Conservation (phyloP, 441 rosid genomes). For the Pelargonium australe region DNA sequence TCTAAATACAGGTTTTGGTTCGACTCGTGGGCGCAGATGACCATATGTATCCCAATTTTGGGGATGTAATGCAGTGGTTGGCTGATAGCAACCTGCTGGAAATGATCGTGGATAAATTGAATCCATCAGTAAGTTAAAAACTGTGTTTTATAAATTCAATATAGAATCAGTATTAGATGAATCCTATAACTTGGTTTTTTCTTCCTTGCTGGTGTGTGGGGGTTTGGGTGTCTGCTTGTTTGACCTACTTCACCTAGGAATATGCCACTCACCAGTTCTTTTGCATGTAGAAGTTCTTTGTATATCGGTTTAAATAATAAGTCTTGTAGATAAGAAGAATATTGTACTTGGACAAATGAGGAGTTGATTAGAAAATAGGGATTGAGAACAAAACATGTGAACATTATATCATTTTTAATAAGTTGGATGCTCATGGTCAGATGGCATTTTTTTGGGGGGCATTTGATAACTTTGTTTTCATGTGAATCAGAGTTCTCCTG, state of each 20-base stretch:
- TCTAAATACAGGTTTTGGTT: constrained; percentile 63
- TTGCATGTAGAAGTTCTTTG: background rate
- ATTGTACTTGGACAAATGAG: background rate
- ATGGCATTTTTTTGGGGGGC: background rate
- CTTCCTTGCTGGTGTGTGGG: background rate
- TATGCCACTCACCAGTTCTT: background rate
- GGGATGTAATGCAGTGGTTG: constrained; percentile 96
- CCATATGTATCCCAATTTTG: constrained; percentile 83
- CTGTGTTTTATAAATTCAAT: background rate
- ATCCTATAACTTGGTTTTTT: background rate
- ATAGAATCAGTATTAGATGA: background rate
- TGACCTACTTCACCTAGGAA: background rate
- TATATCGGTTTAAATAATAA: background rate
- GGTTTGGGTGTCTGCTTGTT: background rate
- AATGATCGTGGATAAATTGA: constrained; percentile 91
- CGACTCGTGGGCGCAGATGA: constrained; percentile 96
- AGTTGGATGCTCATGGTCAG: too few species aligned
- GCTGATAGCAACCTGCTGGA: constrained; percentile 86
- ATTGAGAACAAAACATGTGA: background rate
- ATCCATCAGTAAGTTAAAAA: constrained; percentile 60
- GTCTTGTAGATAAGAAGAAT: background rate
- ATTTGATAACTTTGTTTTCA: constrained; percentile 18
- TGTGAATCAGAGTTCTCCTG: constrained; percentile 61
- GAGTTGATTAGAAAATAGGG: background rate
- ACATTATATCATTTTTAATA: background rate